Base-by-base conservation (phyloP, 1,284 basidiomycete species). In the Sporisorium scitamineum region DNA sequence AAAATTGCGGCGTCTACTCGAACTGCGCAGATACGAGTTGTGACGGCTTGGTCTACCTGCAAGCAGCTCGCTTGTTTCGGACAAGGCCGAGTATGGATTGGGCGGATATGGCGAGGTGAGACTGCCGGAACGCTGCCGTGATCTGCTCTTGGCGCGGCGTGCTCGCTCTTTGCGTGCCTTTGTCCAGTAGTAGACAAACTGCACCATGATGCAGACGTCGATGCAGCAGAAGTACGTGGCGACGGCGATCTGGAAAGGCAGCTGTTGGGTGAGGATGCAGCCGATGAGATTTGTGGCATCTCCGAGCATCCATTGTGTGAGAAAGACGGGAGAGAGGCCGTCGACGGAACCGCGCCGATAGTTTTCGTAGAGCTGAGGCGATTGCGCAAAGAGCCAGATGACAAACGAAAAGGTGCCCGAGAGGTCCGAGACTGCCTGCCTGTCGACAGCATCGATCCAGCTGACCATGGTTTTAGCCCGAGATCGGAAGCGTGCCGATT, bases 371-470 rank as follows among this genome's bases (percentile, higher is more conserved):
- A 85, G 55, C 63, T 85, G 82, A n/a, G 84, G 84, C 1, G 76
- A 72, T 53, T 85, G 84, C 10, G 84, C 84, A 51, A 84, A 81
- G 18, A 85, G 77, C 84, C 84, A 85, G 45, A 84, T 68, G 44
- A 68, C 42, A 34, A 85, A 80, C 10, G 73, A 78, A 6, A 71
- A 61, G 3, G 77, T 75, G 26, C 84, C 84, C 2, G 80, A 53
- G 2, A 71, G 42, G 50, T 77, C 61, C 8, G 80, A 82, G 14
- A 85, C 24, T 5, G 70, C 41, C 47, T 75, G 72, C 1, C 80
- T 69, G 32, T 76, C 65, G 48, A 71, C 13, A 8, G 57, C 14
- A 18, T 18, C 45, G 11, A 58, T 18, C 62, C 53, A 61, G 61
- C 57, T 41, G 54, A 58, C 27, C 61, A 65, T 71, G 51, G 26